Conservation (phyloP, 768 basidiomycete species). For the Cystoderma amianthinum region DNA sequence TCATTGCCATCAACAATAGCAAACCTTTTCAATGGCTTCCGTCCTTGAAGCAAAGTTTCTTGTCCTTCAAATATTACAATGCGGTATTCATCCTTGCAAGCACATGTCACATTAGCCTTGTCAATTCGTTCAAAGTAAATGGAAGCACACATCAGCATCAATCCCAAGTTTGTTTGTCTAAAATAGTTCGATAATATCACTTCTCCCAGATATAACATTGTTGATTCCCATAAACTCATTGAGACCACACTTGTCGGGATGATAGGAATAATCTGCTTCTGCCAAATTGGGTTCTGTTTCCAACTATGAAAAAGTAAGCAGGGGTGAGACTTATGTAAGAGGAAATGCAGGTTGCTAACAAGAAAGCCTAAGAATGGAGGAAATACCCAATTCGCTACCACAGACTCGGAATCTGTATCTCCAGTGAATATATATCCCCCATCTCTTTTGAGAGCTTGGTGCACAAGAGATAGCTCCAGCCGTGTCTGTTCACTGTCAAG, state of each 20-base stretch:
- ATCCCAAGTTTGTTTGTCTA: slow-evolving; percentile 6
- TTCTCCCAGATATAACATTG: neutral
- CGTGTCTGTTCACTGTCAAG: no score
- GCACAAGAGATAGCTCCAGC: slow-evolving; percentile 5
- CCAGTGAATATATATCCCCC: slow-evolving; percentile 8
- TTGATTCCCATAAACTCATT: neutral
- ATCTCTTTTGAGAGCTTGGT: slow-evolving; percentile 10
- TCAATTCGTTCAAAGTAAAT: no score
- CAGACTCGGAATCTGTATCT: slow-evolving; percentile 4
- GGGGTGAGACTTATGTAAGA: no score
- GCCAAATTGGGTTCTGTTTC: no score
- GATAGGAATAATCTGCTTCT: neutral
- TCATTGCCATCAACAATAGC: slow-evolving; percentile 7
- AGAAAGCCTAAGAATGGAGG: slow-evolving; percentile 9
- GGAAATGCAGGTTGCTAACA: no score
- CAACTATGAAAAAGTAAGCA: no score
- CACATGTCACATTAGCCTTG: no score
- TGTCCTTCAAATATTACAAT: slow-evolving; percentile 7
- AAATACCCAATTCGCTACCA: slow-evolving; percentile 10
- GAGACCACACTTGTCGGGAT: slow-evolving; percentile 3
- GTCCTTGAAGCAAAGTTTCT: slow-evolving; percentile 7
- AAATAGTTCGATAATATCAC: neutral
- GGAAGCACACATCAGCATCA: slow-evolving; percentile 4
- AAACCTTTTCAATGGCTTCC: slow-evolving; percentile 6
- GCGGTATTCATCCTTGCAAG: slow-evolving; percentile 4